These are phyloP conservation scores for Daucus carota DNA, from an alignment of 129 eudicot species.

Conservation along the genomic window DH1_v3.0 NC_030383.2:62670501-62671000, in stretches of 20 bases:
- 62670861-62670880: not conserved
- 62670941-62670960: not conserved
- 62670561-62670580: conserved; percentile 33
- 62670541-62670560: conserved; percentile 30
- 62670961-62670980: not conserved
- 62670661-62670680: conserved; percentile 80
- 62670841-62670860: not conserved
- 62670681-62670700: conserved; percentile 56
- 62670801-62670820: not conserved
- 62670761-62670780: not conserved
- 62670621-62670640: conserved; percentile 59
- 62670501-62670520: conserved; percentile 32
- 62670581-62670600: conserved; percentile 9
- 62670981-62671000: too few species aligned
- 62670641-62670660: conserved; percentile 83
- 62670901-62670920: not conserved
- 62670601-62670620: conserved; percentile 53
- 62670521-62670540: conserved; percentile 36
- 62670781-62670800: not conserved
- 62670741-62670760: not conserved
- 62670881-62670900: not conserved
- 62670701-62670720: conserved; percentile 37
- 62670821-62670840: not conserved
- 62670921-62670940: too few species aligned
- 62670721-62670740: conserved; percentile 5